A percentile compares a stretch with the other conserved stretches of the same genome.
Evolutionary conservation across 768 basidiomycete species (phyloP).

Genomic region (Tylopilus rubrobrunneus): DNA sequence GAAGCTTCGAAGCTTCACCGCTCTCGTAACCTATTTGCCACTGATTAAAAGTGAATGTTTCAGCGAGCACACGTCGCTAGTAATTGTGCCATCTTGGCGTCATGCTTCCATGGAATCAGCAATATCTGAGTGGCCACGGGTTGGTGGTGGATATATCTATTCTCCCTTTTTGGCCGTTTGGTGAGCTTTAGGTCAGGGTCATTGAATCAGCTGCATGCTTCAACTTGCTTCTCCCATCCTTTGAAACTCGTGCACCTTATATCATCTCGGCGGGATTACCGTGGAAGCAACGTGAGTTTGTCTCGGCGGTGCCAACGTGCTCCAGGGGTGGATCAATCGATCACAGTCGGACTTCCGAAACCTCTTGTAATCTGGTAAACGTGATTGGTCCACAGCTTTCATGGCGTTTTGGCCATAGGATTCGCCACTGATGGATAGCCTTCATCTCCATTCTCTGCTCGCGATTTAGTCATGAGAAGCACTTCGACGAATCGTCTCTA

Average conservation of each 20-base stretch:
- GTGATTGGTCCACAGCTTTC: background rate
- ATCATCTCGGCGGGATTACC: background rate
- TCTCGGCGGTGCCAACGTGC: background rate
- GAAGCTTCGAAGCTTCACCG: too few relatives aligned
- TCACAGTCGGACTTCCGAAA: background rate
- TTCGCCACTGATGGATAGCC: background rate
- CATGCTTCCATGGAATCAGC: background rate
- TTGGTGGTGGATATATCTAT: background rate
- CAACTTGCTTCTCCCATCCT: too few relatives aligned
- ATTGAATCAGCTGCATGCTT: background rate
- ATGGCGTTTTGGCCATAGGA: background rate
- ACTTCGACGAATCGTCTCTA: background rate
- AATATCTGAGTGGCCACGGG: background rate
- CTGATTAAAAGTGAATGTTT: too few relatives aligned
- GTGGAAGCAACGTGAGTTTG: background rate
- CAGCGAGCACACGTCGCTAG: too few relatives aligned
- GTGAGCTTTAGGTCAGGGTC: background rate
- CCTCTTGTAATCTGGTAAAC: background rate
- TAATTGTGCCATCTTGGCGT: background rate
- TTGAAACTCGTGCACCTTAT: too few relatives aligned
- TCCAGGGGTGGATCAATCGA: background rate
- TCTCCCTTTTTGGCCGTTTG: background rate
- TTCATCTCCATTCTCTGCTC: background rate
- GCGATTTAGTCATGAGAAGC: background rate
- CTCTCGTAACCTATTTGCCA: too few relatives aligned